Evolutionary conservation across 495 filamentous ascomycete species (phyloP), one percentile per base, ranked within the genome.

Genomic region (Hyphodiscus hymeniophilus): DNA sequence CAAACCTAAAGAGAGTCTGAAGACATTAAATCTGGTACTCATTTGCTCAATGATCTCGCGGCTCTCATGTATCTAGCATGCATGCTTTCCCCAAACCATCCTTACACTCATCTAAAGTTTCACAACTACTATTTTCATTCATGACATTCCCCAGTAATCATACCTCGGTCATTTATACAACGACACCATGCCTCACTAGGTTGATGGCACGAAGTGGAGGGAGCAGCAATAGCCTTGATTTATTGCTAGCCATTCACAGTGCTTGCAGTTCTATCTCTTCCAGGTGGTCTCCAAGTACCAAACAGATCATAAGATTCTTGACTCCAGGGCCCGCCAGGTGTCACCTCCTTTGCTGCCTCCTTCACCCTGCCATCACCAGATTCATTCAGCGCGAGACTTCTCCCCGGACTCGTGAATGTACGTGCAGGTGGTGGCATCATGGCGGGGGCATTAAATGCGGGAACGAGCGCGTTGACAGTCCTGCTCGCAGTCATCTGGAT

Each of bases 291-390:
- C 50, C 63, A 66, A 17, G 57, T 63, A 33, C 68, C 71, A 47
- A 76, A 63, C 15, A 77, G 52, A 47, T 77, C 74, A 48, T 68
- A 55, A 7, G 73, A 70, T 47, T 77, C 72, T 40, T 66, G 66
- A 51, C 74, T 76, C 73, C 74, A 76, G 1, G 72, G 67, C 1
- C 72, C 74, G 16, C 60, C 65, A 38, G 60, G 63, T 51, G 59
- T 63, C 11, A 48, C 41, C 31, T 72, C 73, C n/a, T 64, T 67
- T 13, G 64, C 61, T 24, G 60, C 30, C 7, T 24, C 51, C 23
- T 10, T 10, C 26, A 10, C 4, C 10, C 26, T 28, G 26, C 30
- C 38, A 63, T 58, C 35, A 17, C 51, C 55, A 21, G 21, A 4
- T 2, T 32, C 38, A 33, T 72, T 71, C 7, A 63, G 65, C 13